These are phyloP conservation scores for Hericium coralloides DNA, from an alignment of 768 basidiomycete genomes.

Conservation along the genomic window DNA sequence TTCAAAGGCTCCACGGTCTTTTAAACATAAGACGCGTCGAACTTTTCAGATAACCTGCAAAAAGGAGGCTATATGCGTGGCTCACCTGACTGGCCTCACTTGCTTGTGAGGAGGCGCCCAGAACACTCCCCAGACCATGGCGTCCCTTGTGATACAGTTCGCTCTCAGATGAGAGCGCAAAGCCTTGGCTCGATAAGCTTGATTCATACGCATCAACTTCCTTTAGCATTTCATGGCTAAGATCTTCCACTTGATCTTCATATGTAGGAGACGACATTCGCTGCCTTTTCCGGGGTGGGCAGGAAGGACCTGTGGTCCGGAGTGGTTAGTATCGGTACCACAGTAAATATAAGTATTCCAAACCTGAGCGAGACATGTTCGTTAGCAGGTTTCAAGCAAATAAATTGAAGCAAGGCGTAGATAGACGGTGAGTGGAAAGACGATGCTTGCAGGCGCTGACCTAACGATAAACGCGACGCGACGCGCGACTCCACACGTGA, in stretches of 20 bases:
- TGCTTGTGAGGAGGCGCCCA: background rate
- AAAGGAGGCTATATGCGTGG: background rate
- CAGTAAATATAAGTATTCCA: background rate
- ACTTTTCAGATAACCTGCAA: background rate
- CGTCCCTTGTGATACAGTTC: background rate
- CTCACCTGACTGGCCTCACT: background rate
- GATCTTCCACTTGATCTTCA: constrained; percentile 31
- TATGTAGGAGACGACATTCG: constrained; percentile 57
- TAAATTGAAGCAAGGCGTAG: no score
- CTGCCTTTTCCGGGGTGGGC: constrained; percentile 47
- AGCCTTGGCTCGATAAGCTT: background rate
- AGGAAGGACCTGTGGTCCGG: constrained; percentile 15
- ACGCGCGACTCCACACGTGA: background rate
- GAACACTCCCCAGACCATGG: background rate
- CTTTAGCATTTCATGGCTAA: constrained; percentile 31
- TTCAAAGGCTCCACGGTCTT: background rate
- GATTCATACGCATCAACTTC: constrained; percentile 1
- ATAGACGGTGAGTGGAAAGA: background rate
- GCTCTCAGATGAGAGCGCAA: background rate
- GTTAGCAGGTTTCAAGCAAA: no score
- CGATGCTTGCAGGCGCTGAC: background rate
- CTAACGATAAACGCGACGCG: background rate
- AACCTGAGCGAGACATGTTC: background rate
- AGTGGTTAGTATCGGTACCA: background rate
- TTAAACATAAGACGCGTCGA: background rate